phyloP scores from a whole-genome alignment of 495 filamentous ascomycete genomes.

The Hyphodiscus hymeniophilus region DNA sequence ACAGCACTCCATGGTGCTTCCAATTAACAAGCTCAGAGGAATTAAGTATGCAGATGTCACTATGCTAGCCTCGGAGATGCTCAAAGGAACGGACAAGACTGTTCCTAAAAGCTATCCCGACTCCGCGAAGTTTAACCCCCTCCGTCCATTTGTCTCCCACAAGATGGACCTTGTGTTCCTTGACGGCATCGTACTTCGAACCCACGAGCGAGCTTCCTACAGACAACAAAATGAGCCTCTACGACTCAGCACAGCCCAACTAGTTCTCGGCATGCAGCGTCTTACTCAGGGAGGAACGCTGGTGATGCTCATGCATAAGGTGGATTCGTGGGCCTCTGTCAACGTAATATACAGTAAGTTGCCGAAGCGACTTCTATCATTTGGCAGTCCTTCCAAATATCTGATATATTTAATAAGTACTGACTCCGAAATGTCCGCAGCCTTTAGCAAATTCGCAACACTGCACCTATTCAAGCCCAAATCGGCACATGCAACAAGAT shows the following conservation, averaged over 20 bases:
- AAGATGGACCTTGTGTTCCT: conserved; percentile 48
- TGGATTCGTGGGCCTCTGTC: conserved; percentile 33
- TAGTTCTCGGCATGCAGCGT: conserved; percentile 41
- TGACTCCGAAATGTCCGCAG: not conserved
- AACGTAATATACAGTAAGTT: conserved; percentile 26
- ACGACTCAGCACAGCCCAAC: conserved; percentile 34
- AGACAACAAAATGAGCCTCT: conserved; percentile 32
- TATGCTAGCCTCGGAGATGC: conserved; percentile 5
- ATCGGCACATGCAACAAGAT: conserved; percentile 31
- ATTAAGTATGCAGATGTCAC: conserved; percentile 2
- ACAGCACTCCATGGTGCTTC: not conserved
- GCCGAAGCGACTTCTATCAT: no score
- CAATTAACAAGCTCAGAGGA: not conserved
- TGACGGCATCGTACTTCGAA: conserved; percentile 47
- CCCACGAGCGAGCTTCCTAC: conserved; percentile 32
- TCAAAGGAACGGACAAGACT: not conserved
- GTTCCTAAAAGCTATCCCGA: conserved; percentile 10
- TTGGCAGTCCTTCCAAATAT: no score
- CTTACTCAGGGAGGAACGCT: conserved; percentile 32
- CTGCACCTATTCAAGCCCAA: conserved; percentile 42
- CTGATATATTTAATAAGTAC: no score
- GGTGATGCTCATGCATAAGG: conserved; percentile 42
- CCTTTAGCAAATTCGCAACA: conserved; percentile 35
- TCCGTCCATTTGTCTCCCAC: conserved; percentile 21
- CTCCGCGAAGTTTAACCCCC: not conserved